phyloP scores from a whole-genome alignment of 1,284 basidiomycete genomes.

The Paramarasmius palmivorus region DNA sequence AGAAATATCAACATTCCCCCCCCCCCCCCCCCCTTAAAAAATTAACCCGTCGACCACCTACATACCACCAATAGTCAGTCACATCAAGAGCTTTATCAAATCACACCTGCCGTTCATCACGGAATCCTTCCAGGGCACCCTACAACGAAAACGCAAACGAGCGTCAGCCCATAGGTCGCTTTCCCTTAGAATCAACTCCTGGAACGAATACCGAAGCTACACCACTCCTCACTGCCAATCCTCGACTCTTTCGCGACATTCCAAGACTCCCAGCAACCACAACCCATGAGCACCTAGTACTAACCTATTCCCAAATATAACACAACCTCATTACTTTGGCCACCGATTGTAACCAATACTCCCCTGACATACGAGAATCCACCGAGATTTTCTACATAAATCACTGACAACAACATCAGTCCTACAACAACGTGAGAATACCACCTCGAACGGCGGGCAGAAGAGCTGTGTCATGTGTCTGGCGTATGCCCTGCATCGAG shows the following conservation, averaged over 20 bases:
- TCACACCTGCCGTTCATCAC: conserved; percentile 8
- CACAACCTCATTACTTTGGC: conserved; percentile 20
- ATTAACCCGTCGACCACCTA: conserved; percentile 67
- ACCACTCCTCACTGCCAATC: no score
- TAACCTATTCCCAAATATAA: conserved; percentile 11
- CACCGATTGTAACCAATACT: conserved; percentile 11
- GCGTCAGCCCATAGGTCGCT: conserved; percentile 9
- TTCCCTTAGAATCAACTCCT: neutral
- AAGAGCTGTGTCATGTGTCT: conserved; percentile 17
- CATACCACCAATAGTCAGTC: conserved; percentile 54
- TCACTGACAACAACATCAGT: conserved; percentile 19
- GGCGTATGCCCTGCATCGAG: conserved; percentile 15
- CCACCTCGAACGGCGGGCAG: conserved; percentile 15
- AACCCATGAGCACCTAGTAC: neutral
- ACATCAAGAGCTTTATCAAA: conserved; percentile 18
- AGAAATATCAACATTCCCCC: conserved; percentile 75
- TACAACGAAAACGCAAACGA: conserved; percentile 5
- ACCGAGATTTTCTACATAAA: conserved; percentile 24
- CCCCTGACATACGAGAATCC: conserved; percentile 23
- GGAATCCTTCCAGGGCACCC: conserved; percentile 15
- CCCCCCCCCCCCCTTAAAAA: no score
- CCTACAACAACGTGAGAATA: conserved; percentile 20
- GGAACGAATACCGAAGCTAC: no score
- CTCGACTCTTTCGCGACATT: neutral
- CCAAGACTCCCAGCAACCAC: neutral